phyloP scores from a whole-genome alignment of 805 yeast genomes.

The Kockiozyma suomiensis region DNA sequence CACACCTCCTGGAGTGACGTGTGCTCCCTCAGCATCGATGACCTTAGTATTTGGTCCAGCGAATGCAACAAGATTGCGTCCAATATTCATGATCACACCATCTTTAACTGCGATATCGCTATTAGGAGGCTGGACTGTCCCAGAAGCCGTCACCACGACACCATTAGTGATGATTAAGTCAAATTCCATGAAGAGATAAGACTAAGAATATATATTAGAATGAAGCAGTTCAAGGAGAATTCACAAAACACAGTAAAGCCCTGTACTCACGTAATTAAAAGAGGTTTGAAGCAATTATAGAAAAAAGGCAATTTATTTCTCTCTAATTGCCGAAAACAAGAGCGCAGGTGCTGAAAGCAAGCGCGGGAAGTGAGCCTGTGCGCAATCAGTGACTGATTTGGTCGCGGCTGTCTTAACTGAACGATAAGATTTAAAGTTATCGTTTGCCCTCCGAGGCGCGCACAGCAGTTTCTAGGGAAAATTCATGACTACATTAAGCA shows the following conservation, averaged over 20 bases:
- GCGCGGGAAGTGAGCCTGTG: not conserved
- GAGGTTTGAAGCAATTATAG: too few species aligned
- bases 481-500: too few species aligned
- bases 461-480: too few species aligned
- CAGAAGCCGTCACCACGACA: slow-evolving; percentile 29
- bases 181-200: slow-evolving; percentile 21
- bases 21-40: slow-evolving; percentile 53
- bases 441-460: too few species aligned
- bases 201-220: too few species aligned
- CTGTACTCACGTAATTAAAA: not conserved
- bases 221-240: too few species aligned
- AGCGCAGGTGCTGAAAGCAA: too few species aligned
- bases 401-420: not conserved
- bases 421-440: not conserved
- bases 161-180: slow-evolving; percentile 38
- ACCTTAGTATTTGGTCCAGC: slow-evolving; percentile 29
- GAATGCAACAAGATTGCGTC: slow-evolving; percentile 40
- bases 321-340: too few species aligned
- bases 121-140: slow-evolving; percentile 36
- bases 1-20: slow-evolving; percentile 55
- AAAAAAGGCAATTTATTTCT: not conserved
- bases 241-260: too few species aligned
- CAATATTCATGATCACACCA: slow-evolving; percentile 47
- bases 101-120: slow-evolving; percentile 47
- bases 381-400: not conserved